Base-by-base conservation (phyloP, 495 filamentous ascomycete genomes). In the Eremomyces bilateralis region DNA sequence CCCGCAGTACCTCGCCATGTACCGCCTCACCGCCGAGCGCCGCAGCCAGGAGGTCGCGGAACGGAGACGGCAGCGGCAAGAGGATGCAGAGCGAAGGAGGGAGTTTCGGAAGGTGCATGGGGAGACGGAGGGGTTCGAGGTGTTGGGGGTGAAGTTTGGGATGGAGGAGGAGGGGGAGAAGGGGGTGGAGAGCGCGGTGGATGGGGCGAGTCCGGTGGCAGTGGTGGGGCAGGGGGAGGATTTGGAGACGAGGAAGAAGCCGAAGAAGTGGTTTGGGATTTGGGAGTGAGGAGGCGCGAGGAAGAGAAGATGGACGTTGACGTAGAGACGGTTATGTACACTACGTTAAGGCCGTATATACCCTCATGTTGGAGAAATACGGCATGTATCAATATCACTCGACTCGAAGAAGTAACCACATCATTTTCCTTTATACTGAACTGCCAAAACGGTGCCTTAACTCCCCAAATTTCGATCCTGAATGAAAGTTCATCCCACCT, bases 101-200 rank as follows among this genome's bases (percentile, higher is more conserved):
- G 65, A 73, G 53, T 94, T 77, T 53, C 70, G 79, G 31, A 67
- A 75, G 58, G 80, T 78, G 34, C 80, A 92, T 64, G 82, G 80
- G 5, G 19, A 85, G 46, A 71, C 75, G 29, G 56, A 65, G 41
- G 53, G 53, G 3, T 50, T 60, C 41, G 49, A 48, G 4, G 30
- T n/a, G 10, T 39, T 44, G 29, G 24, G 17, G 4, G 15, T 47
- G 28, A 39, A 34, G 24, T 40, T 21, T 4, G 33, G 28, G 1
- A 20, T 28, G 13, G 24, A 13, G 8, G 37, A 22, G 24, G 24
- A 32, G 6, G 15, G 10, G 30, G 34, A 33, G 37, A n/a, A n/a
- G n/a, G 24, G 13, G 8, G 37, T 29, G 24, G 24, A 32, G 6
- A 18, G 10, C 10, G 34, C 33, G 37, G 36, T 20, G 43, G 49